These are phyloP conservation scores for Neostapfia colusana DNA, from an alignment of 176 grass and related monocot genomes.

Conservation along the genomic window DNA sequence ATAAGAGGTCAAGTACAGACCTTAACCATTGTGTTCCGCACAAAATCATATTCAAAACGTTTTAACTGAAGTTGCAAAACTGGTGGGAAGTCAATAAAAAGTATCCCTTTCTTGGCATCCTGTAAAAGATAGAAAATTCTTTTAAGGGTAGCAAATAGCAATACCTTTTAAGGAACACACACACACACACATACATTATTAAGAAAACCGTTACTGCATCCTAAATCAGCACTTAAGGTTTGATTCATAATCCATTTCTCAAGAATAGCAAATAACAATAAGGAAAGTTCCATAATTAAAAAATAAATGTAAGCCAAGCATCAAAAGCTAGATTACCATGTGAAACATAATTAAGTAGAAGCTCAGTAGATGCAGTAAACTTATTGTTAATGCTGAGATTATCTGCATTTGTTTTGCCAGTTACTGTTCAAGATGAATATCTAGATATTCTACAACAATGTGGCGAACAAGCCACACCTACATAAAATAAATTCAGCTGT, in stretches of 20 bases:
- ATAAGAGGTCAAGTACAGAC: constrained; percentile 42
- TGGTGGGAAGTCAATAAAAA: constrained; percentile 79
- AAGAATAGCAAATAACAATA: too few species aligned
- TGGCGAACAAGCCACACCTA: not conserved
- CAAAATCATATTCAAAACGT: constrained; percentile 73
- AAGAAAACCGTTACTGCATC: too few species aligned
- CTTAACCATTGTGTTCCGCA: constrained; percentile 71
- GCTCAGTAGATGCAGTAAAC: not conserved
- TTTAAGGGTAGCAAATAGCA: not conserved
- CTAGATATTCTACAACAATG: not conserved
- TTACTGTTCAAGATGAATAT: not conserved
- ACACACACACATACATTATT: too few species aligned
- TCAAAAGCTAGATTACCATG: too few species aligned
- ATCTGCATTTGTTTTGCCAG: not conserved
- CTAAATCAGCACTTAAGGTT: too few species aligned
- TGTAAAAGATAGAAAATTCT: constrained; percentile 44
- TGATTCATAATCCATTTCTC: too few species aligned
- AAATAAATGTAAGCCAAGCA: too few species aligned
- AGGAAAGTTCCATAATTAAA: too few species aligned
- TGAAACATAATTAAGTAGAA: too few species aligned
- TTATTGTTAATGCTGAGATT: constrained; percentile 4
- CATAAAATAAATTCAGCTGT: constrained; percentile 7
- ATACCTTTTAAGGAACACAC: too few species aligned
- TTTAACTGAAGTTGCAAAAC: constrained; percentile 78
- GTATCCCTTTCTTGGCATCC: constrained; percentile 80